Evolutionary conservation across 2,329 filamentous ascomycete species (phyloP).

Genomic region (Stenocarpella maydis): DNA sequence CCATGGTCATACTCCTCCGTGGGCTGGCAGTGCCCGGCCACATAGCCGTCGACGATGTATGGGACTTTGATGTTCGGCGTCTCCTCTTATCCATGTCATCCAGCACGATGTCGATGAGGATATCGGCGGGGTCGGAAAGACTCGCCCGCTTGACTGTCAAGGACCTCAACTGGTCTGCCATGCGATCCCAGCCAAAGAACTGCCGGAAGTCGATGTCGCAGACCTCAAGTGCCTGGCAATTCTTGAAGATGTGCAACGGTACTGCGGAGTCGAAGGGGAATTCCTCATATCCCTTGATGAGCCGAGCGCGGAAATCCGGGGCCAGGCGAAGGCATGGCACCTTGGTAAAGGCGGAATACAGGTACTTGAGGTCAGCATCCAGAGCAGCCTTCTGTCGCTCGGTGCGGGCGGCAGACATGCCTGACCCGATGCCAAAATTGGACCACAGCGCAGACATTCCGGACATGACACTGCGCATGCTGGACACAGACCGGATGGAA

Average conservation of each 20-base stretch:
- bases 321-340: constrained; percentile 90
- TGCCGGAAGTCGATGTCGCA: constrained; percentile 96
- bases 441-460: constrained; percentile 95
- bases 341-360: constrained; percentile 98
- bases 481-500: constrained; percentile 94
- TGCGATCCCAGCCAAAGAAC: constrained; percentile 95
- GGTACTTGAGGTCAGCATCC: constrained; percentile 89
- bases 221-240: constrained; percentile 91
- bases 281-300: constrained; percentile 94
- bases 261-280: constrained; percentile 98
- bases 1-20: constrained; percentile 68
- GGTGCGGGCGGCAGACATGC: constrained; percentile 80
- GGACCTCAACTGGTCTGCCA: constrained; percentile 90
- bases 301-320: constrained; percentile 89
- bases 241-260: constrained; percentile 96
- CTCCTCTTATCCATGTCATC: constrained; percentile 96
- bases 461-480: constrained; percentile 96
- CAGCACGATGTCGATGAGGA: constrained; percentile 90
- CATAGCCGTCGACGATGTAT: constrained; percentile 78
- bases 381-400: constrained; percentile 90
- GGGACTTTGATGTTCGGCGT: constrained; percentile 85
- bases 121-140: constrained; percentile 88
- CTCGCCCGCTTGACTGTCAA: constrained; percentile 87
- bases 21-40: constrained; percentile 68
- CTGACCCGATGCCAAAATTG: constrained; percentile 82